These are phyloP conservation scores for Globisporangium barbulae DNA, from an alignment of 352 stramenopile species.

Conservation along the genomic window DNA sequence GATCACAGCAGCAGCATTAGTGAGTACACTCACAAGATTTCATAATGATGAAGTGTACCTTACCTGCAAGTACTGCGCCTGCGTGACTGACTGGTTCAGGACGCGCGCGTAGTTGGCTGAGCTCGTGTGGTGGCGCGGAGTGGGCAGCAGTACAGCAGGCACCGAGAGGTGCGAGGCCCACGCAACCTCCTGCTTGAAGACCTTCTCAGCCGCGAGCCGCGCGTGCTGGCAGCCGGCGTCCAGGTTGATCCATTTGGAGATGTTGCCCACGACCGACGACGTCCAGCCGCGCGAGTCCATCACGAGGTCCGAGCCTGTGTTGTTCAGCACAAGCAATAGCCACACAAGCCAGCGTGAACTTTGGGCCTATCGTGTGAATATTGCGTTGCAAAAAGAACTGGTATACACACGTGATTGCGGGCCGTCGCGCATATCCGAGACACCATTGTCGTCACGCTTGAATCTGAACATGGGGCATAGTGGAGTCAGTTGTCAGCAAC, in stretches of 20 bases:
- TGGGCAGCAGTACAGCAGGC: slow-evolving; percentile 91
- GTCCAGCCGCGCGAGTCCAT: slow-evolving; percentile 84
- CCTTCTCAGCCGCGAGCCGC: slow-evolving; percentile 62
- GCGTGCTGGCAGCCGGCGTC: slow-evolving; percentile 38
- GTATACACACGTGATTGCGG: slow-evolving; percentile 51
- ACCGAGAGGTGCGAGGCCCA: slow-evolving; percentile 96
- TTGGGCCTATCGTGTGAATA: too few species aligned
- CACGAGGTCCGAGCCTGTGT: slow-evolving; percentile 72
- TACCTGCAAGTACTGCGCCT: slow-evolving; percentile 51
- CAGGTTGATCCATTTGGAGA: slow-evolving; percentile 82
- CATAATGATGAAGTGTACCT: too few species aligned
- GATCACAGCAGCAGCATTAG: too few species aligned
- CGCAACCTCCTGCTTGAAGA: slow-evolving; percentile 91
- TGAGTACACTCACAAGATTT: too few species aligned
- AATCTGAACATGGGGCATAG: slow-evolving; percentile 30
- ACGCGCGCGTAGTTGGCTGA: slow-evolving; percentile 85
- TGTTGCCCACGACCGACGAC: slow-evolving; percentile 67
- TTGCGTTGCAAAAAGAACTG: too few species aligned
- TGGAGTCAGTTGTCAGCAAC: too few species aligned
- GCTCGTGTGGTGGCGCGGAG: slow-evolving; percentile 36
- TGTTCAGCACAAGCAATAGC: not conserved
- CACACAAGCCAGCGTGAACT: not conserved
- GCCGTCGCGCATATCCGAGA: slow-evolving; percentile 57
- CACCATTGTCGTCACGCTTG: slow-evolving; percentile 56
- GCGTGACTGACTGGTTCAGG: slow-evolving; percentile 74